A percentile compares a stretch with the other conserved stretches of the same genome.
Evolutionary conservation across 768 basidiomycete genomes (phyloP).

Genomic region (Antrodiella citrinella): DNA sequence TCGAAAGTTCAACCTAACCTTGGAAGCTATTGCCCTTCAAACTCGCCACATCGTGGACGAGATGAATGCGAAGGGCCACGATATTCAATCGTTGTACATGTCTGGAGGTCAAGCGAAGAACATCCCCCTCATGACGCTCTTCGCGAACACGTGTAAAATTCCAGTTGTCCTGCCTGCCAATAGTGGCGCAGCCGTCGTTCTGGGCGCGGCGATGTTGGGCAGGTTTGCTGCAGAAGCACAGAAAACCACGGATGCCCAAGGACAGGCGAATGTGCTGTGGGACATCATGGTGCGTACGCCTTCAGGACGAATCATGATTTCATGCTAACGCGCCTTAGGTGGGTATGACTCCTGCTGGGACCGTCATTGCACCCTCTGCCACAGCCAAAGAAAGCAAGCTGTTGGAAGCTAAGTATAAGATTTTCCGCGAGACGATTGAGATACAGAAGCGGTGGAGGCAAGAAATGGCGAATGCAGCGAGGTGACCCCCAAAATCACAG

Average conservation of each 20-base stretch:
- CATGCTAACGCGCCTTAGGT: constrained; percentile 35
- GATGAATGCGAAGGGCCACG: constrained; percentile 83
- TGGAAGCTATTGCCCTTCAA: constrained; percentile 91
- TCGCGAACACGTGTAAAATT: constrained; percentile 79
- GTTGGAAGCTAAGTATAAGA: constrained; percentile 87
- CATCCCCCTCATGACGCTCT: constrained; percentile 74
- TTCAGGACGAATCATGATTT: neutral
- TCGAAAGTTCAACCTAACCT: constrained; percentile 81
- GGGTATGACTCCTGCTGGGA: constrained; percentile 87
- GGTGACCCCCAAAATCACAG: constrained; percentile 10
- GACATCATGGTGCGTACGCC: constrained; percentile 67
- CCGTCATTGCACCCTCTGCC: constrained; percentile 57
- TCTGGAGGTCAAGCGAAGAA: constrained; percentile 93
- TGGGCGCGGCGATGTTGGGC: constrained; percentile 92
- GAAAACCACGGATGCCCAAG: constrained; percentile 27
- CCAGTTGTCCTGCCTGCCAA: constrained; percentile 78
- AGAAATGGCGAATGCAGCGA: constrained; percentile 57
- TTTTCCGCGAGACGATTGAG: constrained; percentile 83
- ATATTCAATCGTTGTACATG: constrained; percentile 81
- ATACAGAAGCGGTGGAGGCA: constrained; percentile 84
- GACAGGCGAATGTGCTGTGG: constrained; percentile 71
- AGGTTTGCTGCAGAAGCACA: constrained; percentile 66
- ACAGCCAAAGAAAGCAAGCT: constrained; percentile 60
- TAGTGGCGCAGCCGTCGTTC: constrained; percentile 75
- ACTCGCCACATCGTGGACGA: constrained; percentile 89